Conservation (phyloP, 495 filamentous ascomycete genomes). For the Parachaetomium inaequale region DNA sequence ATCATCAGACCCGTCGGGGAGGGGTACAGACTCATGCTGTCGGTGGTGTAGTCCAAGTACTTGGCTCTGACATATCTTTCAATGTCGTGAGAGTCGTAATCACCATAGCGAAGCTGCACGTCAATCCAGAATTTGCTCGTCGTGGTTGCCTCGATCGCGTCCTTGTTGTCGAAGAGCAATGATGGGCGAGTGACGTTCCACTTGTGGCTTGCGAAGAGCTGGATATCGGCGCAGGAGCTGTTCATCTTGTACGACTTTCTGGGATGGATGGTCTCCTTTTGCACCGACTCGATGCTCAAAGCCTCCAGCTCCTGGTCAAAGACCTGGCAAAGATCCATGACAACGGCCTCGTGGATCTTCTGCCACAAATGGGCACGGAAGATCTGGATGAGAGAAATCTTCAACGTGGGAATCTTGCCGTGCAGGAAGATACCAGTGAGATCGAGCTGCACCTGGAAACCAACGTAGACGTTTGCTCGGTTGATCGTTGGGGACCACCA, state of each 20-base stretch:
- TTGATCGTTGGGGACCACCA: constrained; percentile 94
- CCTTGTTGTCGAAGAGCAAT: constrained; percentile 92
- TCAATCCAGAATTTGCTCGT: constrained; percentile 99
- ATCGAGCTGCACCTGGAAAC: constrained; percentile 99
- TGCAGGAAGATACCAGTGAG: constrained; percentile 99
- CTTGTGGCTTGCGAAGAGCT: constrained; percentile 96
- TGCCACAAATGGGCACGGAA: constrained; percentile 99
- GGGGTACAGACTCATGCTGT: constrained; percentile 98
- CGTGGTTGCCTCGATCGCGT: constrained; percentile 88
- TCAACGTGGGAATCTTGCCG: constrained; percentile 97
- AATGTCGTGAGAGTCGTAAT: constrained; percentile 99
- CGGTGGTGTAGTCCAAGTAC: constrained; percentile 97
- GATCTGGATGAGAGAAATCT: constrained; percentile 98
- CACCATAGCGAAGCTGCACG: constrained; percentile 95
- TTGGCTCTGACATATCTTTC: constrained; percentile 97
- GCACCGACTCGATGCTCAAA: constrained; percentile 94
- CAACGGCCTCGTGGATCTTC: constrained; percentile 98
- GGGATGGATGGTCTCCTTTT: constrained; percentile 99
- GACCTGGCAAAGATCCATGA: constrained; percentile 99
- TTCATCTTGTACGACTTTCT: constrained; percentile 99
- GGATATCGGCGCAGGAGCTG: constrained; percentile 97
- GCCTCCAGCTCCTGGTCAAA: constrained; percentile 97
- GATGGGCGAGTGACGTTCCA: constrained; percentile 97
- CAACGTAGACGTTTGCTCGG: constrained; percentile 77
- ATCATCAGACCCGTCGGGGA: constrained; percentile 98